Percentiles rank a stretch among this genome's conserved stretches.
phyloP scores from a whole-genome alignment of 176 grass and related monocot genomes.

The Oryza coarctata region DNA sequence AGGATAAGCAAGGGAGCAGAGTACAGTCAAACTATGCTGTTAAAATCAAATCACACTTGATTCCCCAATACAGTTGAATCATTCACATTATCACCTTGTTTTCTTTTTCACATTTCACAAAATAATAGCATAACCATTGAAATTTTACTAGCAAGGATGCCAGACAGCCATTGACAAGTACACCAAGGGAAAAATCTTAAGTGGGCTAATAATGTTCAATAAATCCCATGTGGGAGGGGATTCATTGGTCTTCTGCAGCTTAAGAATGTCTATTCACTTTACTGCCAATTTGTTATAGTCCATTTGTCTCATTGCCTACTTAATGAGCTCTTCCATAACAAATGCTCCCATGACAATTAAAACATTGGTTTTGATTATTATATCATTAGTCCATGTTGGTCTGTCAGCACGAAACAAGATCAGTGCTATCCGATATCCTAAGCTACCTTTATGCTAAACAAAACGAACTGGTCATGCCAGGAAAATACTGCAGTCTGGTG shows the following conservation, averaged over 20 bases:
- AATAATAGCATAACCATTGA: neutral
- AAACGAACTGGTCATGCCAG: neutral
- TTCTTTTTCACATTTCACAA: neutral
- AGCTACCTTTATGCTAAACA: constrained; percentile 9
- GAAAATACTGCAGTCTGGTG: neutral
- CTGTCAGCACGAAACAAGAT: constrained; percentile 5
- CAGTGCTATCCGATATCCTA: neutral
- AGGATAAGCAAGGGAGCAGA: neutral
- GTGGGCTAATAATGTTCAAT: constrained; percentile 1
- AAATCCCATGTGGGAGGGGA: neutral
- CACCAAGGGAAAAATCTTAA: neutral
- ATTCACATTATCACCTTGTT: constrained; percentile 8
- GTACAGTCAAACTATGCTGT: constrained; percentile 19
- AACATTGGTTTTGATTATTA: constrained; percentile 1
- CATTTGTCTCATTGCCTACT: neutral
- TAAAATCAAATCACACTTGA: constrained; percentile 10
- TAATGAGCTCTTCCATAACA: constrained; percentile 13
- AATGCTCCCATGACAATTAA: constrained; percentile 16
- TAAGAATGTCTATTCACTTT: constrained; percentile 11
- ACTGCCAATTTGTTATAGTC: neutral
- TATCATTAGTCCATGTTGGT: constrained; percentile 13
- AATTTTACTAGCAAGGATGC: constrained; percentile 2
- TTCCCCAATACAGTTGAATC: neutral
- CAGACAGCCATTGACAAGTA: neutral
- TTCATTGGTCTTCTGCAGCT: neutral